Evolutionary conservation across 352 stramenopile genomes (phyloP).

Genomic region (Globisporangium emineosum): DNA sequence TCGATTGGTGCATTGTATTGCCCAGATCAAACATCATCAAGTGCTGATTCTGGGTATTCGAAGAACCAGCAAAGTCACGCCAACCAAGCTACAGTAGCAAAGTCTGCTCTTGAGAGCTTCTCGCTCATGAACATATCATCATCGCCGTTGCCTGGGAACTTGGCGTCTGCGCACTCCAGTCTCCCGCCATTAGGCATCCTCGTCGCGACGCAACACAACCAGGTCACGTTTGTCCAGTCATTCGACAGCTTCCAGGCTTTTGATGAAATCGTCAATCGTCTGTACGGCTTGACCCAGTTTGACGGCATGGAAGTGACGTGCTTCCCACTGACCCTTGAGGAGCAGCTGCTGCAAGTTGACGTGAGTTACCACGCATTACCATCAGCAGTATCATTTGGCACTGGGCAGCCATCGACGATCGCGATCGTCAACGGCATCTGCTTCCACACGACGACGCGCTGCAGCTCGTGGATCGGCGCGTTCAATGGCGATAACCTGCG

Average conservation of each 20-base stretch:
- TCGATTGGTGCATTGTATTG: constrained; percentile 31
- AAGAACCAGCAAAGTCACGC: background rate
- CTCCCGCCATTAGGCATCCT: constrained; percentile 19
- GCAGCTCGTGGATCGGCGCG: constrained; percentile 54
- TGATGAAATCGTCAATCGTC: constrained; percentile 26
- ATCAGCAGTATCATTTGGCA: background rate
- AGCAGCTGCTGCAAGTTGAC: constrained; percentile 53
- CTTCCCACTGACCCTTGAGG: constrained; percentile 26
- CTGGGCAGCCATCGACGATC: background rate
- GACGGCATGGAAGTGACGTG: constrained; percentile 34
- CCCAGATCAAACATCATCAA: background rate
- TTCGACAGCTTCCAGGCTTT: constrained; percentile 29
- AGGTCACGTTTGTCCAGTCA: constrained; percentile 26
- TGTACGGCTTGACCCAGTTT: constrained; percentile 19
- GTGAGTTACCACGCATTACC: constrained; percentile 22
- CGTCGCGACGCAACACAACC: constrained; percentile 17
- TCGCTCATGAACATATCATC: constrained; percentile 6
- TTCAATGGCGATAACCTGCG: constrained; percentile 33
- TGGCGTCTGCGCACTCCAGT: background rate
- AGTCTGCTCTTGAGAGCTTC: constrained; percentile 6
- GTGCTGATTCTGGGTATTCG: background rate
- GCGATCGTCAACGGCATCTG: constrained; percentile 47
- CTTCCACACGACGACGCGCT: constrained; percentile 52
- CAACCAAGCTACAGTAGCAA: background rate
- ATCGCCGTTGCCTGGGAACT: background rate